Percentiles rank a stretch among this genome's conserved stretches.
These are phyloP conservation scores for Bipolaris cookei DNA, from an alignment of 2,329 filamentous ascomycete species.

Conservation along the genomic window DNA sequence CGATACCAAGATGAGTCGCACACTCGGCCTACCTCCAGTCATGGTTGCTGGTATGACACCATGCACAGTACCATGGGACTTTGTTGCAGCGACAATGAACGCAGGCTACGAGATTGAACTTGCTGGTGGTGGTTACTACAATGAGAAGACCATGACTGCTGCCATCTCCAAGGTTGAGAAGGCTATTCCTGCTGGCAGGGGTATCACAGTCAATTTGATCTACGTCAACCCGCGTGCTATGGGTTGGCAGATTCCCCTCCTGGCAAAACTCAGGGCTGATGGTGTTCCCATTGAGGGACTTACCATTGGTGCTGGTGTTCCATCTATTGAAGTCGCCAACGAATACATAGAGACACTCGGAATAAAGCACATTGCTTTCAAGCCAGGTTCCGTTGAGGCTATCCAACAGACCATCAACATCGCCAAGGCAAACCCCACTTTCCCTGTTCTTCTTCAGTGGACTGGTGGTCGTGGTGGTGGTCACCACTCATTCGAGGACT, in stretches of 20 bases:
- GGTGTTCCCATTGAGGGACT: conserved; percentile 57
- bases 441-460: conserved; percentile 58
- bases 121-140: conserved; percentile 60
- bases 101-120: conserved; percentile 59
- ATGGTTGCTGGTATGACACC: conserved; percentile 60
- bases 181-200: conserved; percentile 55
- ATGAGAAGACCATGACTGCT: conserved; percentile 52
- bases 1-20: conserved; percentile 75
- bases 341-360: conserved; percentile 64
- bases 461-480: conserved; percentile 59
- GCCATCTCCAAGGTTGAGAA: conserved; percentile 56
- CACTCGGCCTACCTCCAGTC: conserved; percentile 56
- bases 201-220: conserved; percentile 61
- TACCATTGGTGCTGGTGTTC: conserved; percentile 57
- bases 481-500: conserved; percentile 59
- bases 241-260: conserved; percentile 60
- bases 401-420: conserved; percentile 57
- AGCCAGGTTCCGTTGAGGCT: conserved; percentile 55
- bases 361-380: conserved; percentile 57
- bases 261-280: conserved; percentile 56
- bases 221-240: conserved; percentile 61
- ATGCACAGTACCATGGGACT: conserved; percentile 56
- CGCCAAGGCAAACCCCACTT: conserved; percentile 54
- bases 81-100: conserved; percentile 61
- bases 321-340: conserved; percentile 56